Evolutionary conservation across 441 rosid genomes (phyloP), one percentile per base, ranked within the genome.

Genomic region (Jatropha multifida): DNA sequence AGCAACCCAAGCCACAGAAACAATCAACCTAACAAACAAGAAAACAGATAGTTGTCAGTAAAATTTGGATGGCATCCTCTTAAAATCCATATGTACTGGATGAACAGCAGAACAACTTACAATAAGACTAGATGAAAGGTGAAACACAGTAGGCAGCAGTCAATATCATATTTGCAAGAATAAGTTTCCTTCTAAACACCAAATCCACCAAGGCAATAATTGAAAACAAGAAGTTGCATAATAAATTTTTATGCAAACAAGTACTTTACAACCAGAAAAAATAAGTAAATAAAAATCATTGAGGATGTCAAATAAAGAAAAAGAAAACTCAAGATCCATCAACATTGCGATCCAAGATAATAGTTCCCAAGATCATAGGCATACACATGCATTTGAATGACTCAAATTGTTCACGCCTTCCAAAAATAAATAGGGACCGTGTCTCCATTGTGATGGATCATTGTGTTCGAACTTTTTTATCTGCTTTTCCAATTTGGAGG

Each of bases 1-100:
- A 81, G 89, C 96, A 81, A 94, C 77, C 98, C 99, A 96, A 76
- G 98, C 98, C 81, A 96, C 89, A 1, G 99, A 96, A 82, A 96
- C 94, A 65, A 91, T 94, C 86, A 92, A 83, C 88, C 99, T 96
- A 75, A 61, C 61, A 44, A 83, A 72, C 59, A 74, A 78, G 68
- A 7, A 77, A 66, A 66, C 48, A 60, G 37, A 17, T 73, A 20
- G n/a, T 62, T 51, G 17, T 15, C 17, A 38, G 46, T 26, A 55
- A 65, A n/a, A 63, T 56, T 68, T 51, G 56, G 40, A 20, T 14
- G 52, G 37, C 59, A 12, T 37, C 14, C 41, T 49, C 40, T 11
- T 14, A 60, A 51, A 23, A 27, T 40, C 60, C 69, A 46, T 15
- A 65, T 1, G 49, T 14, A 46, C 42, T 7, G 40, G 38, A 65